phyloP scores from a whole-genome alignment of 345 rosid species.

The Geranium rotundifolium region DNA sequence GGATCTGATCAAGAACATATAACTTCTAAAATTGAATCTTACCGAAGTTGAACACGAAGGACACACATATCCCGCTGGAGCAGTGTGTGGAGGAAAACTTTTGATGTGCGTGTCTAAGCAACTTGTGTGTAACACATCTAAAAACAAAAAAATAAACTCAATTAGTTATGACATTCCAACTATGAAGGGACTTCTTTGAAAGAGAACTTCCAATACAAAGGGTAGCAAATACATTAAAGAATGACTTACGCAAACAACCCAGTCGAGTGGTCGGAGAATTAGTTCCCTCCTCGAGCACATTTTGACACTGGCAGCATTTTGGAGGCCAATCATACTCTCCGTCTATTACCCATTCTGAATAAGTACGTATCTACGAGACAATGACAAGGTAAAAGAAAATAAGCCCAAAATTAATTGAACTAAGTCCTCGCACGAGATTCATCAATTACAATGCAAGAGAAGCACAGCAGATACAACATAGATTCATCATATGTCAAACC shows the following conservation, averaged over 20 bases:
- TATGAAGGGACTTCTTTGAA: background rate
- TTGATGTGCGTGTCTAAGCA: slow-evolving; percentile 75
- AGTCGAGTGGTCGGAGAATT: slow-evolving; percentile 69
- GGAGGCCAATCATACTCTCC: slow-evolving; percentile 97
- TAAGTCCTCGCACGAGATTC: background rate
- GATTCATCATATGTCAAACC: too few relatives aligned
- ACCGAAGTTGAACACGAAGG: slow-evolving; percentile 83
- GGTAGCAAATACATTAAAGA: slow-evolving; percentile 6
- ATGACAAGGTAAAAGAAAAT: background rate
- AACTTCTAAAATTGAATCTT: slow-evolving; percentile 13
- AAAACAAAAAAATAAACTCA: slow-evolving; percentile 13
- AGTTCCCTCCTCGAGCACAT: slow-evolving; percentile 52
- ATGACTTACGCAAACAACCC: slow-evolving; percentile 92
- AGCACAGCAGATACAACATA: too few relatives aligned
- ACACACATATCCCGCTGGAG: slow-evolving; percentile 92
- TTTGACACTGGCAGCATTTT: slow-evolving; percentile 79
- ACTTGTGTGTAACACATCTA: slow-evolving; percentile 81
- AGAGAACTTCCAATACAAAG: background rate
- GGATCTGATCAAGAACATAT: too few relatives aligned
- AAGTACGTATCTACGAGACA: slow-evolving; percentile 62
- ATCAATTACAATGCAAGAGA: background rate
- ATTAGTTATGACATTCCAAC: slow-evolving; percentile 6
- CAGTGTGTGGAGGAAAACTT: slow-evolving; percentile 89
- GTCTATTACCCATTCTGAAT: slow-evolving; percentile 99
- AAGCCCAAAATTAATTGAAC: background rate